Evolutionary conservation across 116 monocot species (phyloP).

Genomic region (Dioscorea cayenensis): DNA sequence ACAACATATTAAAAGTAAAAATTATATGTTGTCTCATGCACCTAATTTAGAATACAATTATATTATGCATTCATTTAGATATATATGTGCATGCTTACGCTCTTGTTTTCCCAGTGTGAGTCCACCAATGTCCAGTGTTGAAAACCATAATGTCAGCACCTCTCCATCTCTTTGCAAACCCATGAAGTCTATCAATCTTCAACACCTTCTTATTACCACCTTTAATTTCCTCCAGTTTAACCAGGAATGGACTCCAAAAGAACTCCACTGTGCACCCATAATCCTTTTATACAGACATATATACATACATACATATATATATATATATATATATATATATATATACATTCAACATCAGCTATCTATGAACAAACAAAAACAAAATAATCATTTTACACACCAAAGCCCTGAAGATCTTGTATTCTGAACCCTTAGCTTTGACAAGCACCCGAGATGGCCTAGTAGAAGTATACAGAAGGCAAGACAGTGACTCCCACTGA

Average conservation of each 20-base stretch:
- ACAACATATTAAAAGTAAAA: too few species aligned
- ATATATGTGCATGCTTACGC: conserved; percentile 6
- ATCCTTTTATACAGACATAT: conserved; percentile 18
- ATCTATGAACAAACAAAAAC: too few species aligned
- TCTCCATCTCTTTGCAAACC: conserved; percentile 4
- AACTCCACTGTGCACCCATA: conserved; percentile 57
- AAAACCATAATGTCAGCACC: conserved; percentile 46
- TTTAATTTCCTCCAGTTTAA: conserved; percentile 11
- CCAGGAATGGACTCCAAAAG: conserved; percentile 60
- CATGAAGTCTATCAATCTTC: conserved; percentile 34
- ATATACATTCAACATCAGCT: too few species aligned
- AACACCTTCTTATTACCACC: conserved; percentile 25
- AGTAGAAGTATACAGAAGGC: conserved; percentile 50
- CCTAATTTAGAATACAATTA: too few species aligned
- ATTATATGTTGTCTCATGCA: too few species aligned
- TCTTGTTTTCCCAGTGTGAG: conserved; percentile 28
- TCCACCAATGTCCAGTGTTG: conserved; percentile 82
- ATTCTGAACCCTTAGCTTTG: neutral
- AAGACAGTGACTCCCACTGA: conserved; percentile 61
- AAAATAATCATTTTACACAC: conserved; percentile 6
- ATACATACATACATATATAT: too few species aligned
- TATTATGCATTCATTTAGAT: too few species aligned
- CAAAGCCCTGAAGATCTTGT: conserved; percentile 36
- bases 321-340: too few species aligned
- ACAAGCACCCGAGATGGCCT: conserved; percentile 12